Conservation (phyloP, 2,329 filamentous ascomycete genomes). For the Beauveria sp. region DNA sequence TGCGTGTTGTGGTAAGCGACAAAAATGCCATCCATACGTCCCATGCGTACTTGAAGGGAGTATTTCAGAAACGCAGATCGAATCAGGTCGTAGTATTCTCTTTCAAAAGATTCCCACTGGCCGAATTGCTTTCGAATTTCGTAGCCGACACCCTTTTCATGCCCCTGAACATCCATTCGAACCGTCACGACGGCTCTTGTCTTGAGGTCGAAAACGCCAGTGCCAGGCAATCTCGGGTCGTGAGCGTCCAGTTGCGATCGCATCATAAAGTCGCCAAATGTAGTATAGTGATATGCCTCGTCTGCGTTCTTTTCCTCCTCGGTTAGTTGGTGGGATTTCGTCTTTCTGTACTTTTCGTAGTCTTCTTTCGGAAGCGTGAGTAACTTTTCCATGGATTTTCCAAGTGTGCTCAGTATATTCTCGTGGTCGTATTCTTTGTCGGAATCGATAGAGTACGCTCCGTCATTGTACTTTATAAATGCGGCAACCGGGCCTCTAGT, state of each 20-base stretch:
- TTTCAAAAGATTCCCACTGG: conserved; percentile 83
- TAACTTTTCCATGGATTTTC: conserved; percentile 94
- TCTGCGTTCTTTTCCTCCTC: conserved; percentile 64
- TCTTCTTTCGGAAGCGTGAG: conserved; percentile 75
- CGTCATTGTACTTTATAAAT: conserved; percentile 76
- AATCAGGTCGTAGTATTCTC: conserved; percentile 96
- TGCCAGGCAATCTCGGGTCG: conserved; percentile 77
- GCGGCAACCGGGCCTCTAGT: conserved; percentile 67
- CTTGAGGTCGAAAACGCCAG: conserved; percentile 93
- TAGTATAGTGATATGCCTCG: conserved; percentile 84
- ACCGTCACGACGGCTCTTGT: conserved; percentile 87
- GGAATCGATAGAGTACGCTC: conserved; percentile 87
- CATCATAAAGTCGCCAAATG: conserved; percentile 81
- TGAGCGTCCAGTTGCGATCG: conserved; percentile 90
- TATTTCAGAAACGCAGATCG: conserved; percentile 93
- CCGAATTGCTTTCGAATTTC: conserved; percentile 73
- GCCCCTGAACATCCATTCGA: conserved; percentile 72
- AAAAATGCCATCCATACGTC: conserved; percentile 97
- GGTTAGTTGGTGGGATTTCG: conserved; percentile 58
- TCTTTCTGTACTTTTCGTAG: conserved; percentile 75
- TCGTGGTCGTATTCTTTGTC: conserved; percentile 86
- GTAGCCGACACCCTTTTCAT: conserved; percentile 72
- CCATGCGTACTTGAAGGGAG: conserved; percentile 91
- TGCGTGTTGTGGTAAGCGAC: conserved; percentile 93
- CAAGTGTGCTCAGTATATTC: conserved; percentile 84